Base-by-base conservation (phyloP, 1,284 basidiomycete species). In the Leccinum pachyderme region DNA sequence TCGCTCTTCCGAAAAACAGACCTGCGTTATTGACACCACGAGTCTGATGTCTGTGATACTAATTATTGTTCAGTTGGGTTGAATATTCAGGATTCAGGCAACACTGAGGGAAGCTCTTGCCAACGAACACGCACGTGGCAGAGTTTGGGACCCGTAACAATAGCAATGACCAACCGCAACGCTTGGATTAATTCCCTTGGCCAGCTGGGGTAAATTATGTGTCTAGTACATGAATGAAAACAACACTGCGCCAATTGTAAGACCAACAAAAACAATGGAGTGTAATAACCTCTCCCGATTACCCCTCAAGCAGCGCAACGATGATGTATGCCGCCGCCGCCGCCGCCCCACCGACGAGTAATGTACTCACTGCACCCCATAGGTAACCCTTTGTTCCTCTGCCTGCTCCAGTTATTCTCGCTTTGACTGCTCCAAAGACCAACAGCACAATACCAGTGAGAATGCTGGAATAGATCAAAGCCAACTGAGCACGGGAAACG, bases 271-370 rank as follows among this genome's bases (percentile, higher is more conserved):
- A 49, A 43, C 8, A 47, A 28, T 7, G 12, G 13, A 18, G 2
- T 22, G 24, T 29, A 39, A 32, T 33, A 39, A 0, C 13, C 15
- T 22, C 25, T 28, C 11, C 22, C 22, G 28, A 22, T 52, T 43
- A 68, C 53, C 13, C 41, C 64, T 95, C 94, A 56, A 98, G 70
- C 1, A 81, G 75, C 54, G 84, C 86, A 46, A 97, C 94, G 57
- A 98, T 86, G 1, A 79, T 87, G 69, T 92, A 98, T 2, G 94
- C 93, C 0, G 93, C 91, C 0, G 83, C 94, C 0, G 95, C 93
- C 0, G 95, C 95, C 0, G 91, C 75, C 28, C 93, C 94, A 52
- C 95, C 95, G 3, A 98, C 95, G 41, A 91, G 75, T 52, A 96
- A 76, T n/a, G 93, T 98, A 63, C 85, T 89, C 24, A 93, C 68